These are phyloP conservation scores for Pyrus communis DNA, from an alignment of 306 rosid genomes.

Conservation along the genomic window DNA sequence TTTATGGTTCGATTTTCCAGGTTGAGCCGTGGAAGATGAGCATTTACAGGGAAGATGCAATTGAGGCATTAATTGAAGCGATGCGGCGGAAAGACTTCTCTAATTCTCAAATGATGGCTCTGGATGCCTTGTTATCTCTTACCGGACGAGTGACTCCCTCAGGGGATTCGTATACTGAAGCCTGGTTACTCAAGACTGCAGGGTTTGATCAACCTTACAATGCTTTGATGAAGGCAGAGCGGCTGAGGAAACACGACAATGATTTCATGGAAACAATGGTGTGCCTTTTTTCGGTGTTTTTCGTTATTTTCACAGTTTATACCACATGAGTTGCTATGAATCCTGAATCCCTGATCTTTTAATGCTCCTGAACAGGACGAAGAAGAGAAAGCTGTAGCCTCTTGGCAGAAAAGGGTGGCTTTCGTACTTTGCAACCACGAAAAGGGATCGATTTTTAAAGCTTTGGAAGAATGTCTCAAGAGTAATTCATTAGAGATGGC, in stretches of 20 bases:
- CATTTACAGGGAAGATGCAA: conserved; percentile 87
- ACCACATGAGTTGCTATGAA: background rate
- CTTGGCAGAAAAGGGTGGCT: conserved; percentile 80
- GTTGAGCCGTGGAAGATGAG: conserved; percentile 91
- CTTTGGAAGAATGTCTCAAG: conserved; percentile 71
- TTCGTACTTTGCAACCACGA: conserved; percentile 80
- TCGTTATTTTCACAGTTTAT: conserved; percentile 16
- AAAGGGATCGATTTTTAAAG: conserved; percentile 75
- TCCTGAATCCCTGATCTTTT: conserved; percentile 1
- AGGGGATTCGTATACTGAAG: conserved; percentile 66
- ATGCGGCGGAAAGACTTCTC: conserved; percentile 62
- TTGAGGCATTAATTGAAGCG: conserved; percentile 70
- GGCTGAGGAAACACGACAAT: conserved; percentile 30
- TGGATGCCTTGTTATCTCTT: conserved; percentile 63
- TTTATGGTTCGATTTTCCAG: conserved; percentile 29
- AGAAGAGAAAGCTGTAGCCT: conserved; percentile 58
- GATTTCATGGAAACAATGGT: conserved; percentile 64
- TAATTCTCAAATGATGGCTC: conserved; percentile 55
- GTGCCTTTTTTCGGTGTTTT: conserved; percentile 13
- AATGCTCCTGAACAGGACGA: conserved; percentile 44
- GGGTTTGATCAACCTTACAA: conserved; percentile 79
- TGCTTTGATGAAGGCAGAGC: conserved; percentile 58
- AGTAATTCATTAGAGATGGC: conserved; percentile 61
- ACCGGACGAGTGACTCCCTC: conserved; percentile 62
- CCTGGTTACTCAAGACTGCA: conserved; percentile 79